Evolutionary conservation across 2,329 filamentous ascomycete genomes (phyloP), one percentile per base, ranked within the genome.

Genomic region (Stachybotrys echinatus): DNA sequence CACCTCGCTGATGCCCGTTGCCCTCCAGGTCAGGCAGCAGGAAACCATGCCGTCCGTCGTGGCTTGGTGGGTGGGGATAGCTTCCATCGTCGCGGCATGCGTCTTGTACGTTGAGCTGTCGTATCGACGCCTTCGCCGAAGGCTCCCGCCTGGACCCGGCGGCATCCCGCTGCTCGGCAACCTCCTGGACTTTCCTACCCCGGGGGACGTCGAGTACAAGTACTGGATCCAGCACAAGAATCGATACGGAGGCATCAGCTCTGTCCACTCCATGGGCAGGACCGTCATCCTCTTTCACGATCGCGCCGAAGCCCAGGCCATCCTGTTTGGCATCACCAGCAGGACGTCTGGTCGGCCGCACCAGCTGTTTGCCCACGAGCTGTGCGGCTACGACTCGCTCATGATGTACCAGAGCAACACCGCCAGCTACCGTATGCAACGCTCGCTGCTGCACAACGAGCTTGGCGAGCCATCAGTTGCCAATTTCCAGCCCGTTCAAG

Each of bases 341-440:
- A 51, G 43, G 22, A 53, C 49, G 6, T 48, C 53, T 12, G 39
- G 22, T 14, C 23, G 53, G 23, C 51, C 51, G 4, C 5, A n/a
- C 2, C 12, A 27, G 6, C 6, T 12, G 2, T 55, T 53, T 23
- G 51, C 47, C 3, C 7, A 22, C 19, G 18, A 42, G 12, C n/a
- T 18, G 5, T 48, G 45, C 39, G 49, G 49, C n/a, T 50, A 42
- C 23, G 45, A 38, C 2, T 19, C 20, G 6, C 22, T 48, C 27
- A 23, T 48, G n/a, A 14, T 45, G 18, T 10, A 10, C 20, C 34
- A 21, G 23, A 12, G 18, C 5, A 45, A 53, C 19, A 39, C 22
- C 18, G 40, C 10, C 3, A n/a, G 12, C 3, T 39, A 17, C 17
- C 21, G 45, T 10, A n/a, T 22, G 12, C 38, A 48, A 4, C 46